Percentiles rank a stretch among this genome's conserved stretches.
These are phyloP conservation scores for Rhodotorula diobovata DNA, from an alignment of 768 basidiomycete species.

Conservation along the genomic window DNA sequence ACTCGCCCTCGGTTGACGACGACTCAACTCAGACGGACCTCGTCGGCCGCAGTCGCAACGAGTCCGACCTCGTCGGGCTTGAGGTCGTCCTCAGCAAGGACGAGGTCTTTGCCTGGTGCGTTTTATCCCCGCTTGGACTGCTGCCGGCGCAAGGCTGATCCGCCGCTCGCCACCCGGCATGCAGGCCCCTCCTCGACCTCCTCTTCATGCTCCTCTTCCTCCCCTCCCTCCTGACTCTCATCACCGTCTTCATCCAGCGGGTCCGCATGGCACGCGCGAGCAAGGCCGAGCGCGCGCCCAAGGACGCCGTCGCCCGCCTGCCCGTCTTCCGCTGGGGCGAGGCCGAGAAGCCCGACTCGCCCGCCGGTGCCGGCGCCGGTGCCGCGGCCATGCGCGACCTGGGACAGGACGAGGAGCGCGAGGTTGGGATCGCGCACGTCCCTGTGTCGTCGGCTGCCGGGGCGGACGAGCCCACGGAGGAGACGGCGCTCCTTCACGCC, in stretches of 20 bases:
- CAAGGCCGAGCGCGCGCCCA: conserved; percentile 75
- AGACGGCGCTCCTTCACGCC: conserved; percentile 36
- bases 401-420: conserved; percentile 38
- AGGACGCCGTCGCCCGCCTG: conserved; percentile 68
- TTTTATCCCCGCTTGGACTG: no score
- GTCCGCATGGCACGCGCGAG: conserved; percentile 63
- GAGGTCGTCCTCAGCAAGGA: conserved; percentile 47
- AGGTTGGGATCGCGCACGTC: conserved; percentile 31
- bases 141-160: no score
- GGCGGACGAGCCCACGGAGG: background rate
- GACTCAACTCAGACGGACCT: conserved; percentile 28
- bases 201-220: conserved; percentile 74
- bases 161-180: no score
- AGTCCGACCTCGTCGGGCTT: conserved; percentile 22
- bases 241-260: conserved; percentile 84
- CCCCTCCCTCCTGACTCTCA: conserved; percentile 79
- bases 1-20: conserved; percentile 1
- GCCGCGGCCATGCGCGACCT: conserved; percentile 61
- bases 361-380: background rate
- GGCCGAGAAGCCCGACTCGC: conserved; percentile 52
- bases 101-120: conserved; percentile 66
- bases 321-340: conserved; percentile 74
- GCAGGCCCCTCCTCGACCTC: conserved; percentile 48
- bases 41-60: no score
- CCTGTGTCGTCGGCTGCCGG: conserved; percentile 19